Evolutionary conservation across 148 eudicot genomes (phyloP).

Genomic region (Rhododendron simsii): DNA sequence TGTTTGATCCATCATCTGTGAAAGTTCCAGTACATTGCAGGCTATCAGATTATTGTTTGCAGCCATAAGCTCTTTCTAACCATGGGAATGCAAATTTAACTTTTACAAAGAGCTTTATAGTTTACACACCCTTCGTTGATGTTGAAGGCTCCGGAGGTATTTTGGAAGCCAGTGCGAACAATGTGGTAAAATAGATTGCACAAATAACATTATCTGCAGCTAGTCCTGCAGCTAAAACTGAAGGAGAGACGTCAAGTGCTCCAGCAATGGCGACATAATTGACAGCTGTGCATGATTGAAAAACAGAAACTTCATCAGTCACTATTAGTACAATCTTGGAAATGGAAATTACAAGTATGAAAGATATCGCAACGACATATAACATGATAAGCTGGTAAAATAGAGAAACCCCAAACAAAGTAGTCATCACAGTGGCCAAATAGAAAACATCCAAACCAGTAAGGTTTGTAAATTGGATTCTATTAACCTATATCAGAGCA

Average conservation of each 20-base stretch:
- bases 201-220: slow-evolving; percentile 99
- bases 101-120: slow-evolving; percentile 15
- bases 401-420: neutral
- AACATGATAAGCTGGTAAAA: neutral
- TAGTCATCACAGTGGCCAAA: too few species aligned
- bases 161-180: slow-evolving; percentile 80
- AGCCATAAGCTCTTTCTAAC: neutral
- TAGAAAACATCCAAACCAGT: neutral
- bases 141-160: slow-evolving; percentile 68
- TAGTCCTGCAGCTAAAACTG: slow-evolving; percentile 90
- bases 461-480: neutral
- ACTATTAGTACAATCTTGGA: neutral
- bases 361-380: neutral
- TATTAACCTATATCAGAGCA: neutral
- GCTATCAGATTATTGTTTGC: neutral
- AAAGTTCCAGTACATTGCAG: slow-evolving; percentile 8
- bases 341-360: neutral
- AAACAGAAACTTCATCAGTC: slow-evolving; percentile 17
- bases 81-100: neutral
- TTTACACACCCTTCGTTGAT: slow-evolving; percentile 46
- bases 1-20: slow-evolving; percentile 31
- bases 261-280: slow-evolving; percentile 86
- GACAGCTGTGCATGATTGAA: slow-evolving; percentile 56
- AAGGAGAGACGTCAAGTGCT: slow-evolving; percentile 71
- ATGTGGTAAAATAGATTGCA: slow-evolving; percentile 81